Percentiles rank a stretch among this genome's conserved stretches.
Conservation (phyloP, 1,139 yeast genomes). For the Kodamaea alishanica region DNA sequence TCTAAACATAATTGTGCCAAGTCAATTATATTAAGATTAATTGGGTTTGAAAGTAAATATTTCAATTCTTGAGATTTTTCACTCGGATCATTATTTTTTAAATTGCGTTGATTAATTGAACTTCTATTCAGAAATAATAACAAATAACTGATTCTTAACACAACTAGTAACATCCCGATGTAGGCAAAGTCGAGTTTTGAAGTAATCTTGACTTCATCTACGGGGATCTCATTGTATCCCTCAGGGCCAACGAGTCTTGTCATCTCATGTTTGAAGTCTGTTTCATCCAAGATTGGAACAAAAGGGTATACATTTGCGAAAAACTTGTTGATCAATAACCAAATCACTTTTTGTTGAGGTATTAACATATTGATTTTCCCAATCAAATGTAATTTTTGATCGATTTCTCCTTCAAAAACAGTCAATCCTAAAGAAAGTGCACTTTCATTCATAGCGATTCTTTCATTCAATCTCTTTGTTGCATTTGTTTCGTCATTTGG, state of each 20-base stretch:
- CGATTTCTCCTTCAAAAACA: conserved; percentile 31
- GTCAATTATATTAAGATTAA: conserved; percentile 41
- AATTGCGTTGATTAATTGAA: conserved; percentile 25
- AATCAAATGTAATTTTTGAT: conserved; percentile 23
- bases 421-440: conserved; percentile 29
- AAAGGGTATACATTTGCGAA: conserved; percentile 46
- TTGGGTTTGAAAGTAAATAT: conserved; percentile 46
- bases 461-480: conserved; percentile 2
- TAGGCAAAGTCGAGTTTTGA: conserved; percentile 46
- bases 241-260: conserved; percentile 20
- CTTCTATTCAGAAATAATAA: conserved; percentile 33
- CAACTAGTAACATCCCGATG: conserved; percentile 39
- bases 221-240: conserved; percentile 9
- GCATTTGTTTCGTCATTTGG: conserved; percentile 3
- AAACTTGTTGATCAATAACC: conserved; percentile 30
- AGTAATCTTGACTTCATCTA: conserved; percentile 23
- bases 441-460: conserved; percentile 17
- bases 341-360: conserved; percentile 41
- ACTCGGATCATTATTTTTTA: conserved; percentile 22
- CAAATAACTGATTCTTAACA: conserved; percentile 40
- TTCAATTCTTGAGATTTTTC: conserved; percentile 30
- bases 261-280: conserved; percentile 20
- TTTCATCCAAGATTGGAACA: conserved; percentile 51
- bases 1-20: conserved; percentile 52
- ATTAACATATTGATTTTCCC: conserved; percentile 23